A percentile compares a stretch with the other conserved stretches of the same genome.
These are phyloP conservation scores for Terfezia claveryi DNA, from an alignment of 495 filamentous ascomycete genomes.

Conservation along the genomic window DNA sequence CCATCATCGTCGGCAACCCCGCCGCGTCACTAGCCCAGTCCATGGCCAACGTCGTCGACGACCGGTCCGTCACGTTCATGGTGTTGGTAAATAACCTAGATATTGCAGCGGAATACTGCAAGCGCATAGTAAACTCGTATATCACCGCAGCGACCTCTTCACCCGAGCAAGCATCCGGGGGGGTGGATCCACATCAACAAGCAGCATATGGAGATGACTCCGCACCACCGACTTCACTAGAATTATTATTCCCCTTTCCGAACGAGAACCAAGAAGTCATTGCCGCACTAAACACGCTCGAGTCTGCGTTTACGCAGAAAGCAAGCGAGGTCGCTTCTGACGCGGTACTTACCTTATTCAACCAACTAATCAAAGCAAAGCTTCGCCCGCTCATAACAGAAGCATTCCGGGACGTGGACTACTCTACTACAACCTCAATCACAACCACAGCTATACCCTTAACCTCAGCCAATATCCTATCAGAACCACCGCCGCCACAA, in stretches of 20 bases:
- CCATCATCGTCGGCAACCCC: conserved; percentile 62
- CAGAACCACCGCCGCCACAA: no score
- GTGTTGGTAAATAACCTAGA: conserved; percentile 92
- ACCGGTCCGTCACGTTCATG: conserved; percentile 63
- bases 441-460: not conserved
- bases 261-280: conserved; percentile 46
- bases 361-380: conserved; percentile 66
- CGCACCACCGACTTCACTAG: conserved; percentile 24
- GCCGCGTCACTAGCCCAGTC: conserved; percentile 29
- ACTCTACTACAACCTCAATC: conserved; percentile 21
- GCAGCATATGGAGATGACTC: conserved; percentile 11
- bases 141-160: not conserved
- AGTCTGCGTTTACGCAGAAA: conserved; percentile 50
- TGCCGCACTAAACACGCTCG: conserved; percentile 42
- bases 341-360: conserved; percentile 62
- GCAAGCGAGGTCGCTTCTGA: conserved; percentile 61
- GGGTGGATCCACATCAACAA: conserved; percentile 9
- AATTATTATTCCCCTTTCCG: conserved; percentile 53
- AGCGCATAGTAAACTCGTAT: conserved; percentile 41
- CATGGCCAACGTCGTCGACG: conserved; percentile 40
- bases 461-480: not conserved
- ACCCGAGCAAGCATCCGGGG: not conserved
- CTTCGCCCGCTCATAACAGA: conserved; percentile 69
- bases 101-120: conserved; percentile 66
- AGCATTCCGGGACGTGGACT: conserved; percentile 80